phyloP scores from a whole-genome alignment of 441 rosid species.

The Lagerstroemia fauriei region DNA sequence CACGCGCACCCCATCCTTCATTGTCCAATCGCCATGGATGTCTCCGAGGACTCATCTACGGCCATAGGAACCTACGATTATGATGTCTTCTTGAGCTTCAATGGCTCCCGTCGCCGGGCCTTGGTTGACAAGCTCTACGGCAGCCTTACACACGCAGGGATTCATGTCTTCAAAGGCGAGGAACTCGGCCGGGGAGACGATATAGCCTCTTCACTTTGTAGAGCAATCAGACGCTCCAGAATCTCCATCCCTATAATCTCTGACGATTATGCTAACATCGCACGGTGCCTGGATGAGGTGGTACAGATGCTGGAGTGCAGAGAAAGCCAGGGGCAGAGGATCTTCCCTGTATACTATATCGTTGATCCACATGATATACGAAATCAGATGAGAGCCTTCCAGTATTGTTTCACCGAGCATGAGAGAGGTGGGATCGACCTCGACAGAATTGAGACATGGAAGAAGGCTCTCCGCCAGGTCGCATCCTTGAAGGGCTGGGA shows the following conservation, averaged over 20 bases:
- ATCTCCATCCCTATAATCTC: background rate
- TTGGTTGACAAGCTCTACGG: background rate
- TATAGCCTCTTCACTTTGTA: background rate
- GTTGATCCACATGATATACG: background rate
- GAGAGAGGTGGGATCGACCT: background rate
- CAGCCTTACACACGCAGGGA: background rate
- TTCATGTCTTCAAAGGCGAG: background rate
- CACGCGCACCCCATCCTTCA: too few relatives aligned
- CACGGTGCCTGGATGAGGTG: background rate
- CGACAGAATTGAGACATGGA: background rate
- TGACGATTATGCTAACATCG: background rate
- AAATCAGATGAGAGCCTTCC: too few relatives aligned
- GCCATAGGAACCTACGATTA: too few relatives aligned
- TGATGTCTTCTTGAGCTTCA: too few relatives aligned
- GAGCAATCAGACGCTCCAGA: background rate
- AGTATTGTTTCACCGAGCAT: background rate
- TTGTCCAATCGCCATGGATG: too few relatives aligned
- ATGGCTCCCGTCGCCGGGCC: too few relatives aligned
- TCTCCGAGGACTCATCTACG: too few relatives aligned
- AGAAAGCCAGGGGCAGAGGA: background rate
- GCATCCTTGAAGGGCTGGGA: background rate
- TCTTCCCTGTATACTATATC: background rate
- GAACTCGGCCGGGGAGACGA: background rate
- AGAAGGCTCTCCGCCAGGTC: background rate
- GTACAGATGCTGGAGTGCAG: background rate